Evolutionary conservation across 1,284 basidiomycete species (phyloP), one percentile per base, ranked within the genome.

Genomic region (Lentinus polychrous): DNA sequence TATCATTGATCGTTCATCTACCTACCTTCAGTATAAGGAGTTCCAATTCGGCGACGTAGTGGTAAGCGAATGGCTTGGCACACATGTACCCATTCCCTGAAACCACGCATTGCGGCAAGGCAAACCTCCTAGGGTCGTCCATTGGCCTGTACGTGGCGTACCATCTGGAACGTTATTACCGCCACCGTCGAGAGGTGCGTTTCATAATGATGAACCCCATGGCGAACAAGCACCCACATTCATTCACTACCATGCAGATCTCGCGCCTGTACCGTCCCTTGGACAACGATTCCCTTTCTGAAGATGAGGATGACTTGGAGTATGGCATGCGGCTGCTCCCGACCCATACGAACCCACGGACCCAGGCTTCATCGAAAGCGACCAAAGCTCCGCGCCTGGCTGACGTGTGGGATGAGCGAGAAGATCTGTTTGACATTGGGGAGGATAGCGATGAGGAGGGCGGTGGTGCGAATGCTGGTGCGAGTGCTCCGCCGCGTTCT

Each of bases 31-130:
- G 81, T 79, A 84, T 62, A 91, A 92, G 62, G 73, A 78, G 48
- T 93, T 94, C 58, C 79, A 93, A 54, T 64, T 78, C 31, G 84
- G 85, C 43, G 88, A 94, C 65, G 69, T 94, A 42, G 64, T 85
- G 49, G 86, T 88, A 51, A 49, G 82, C 70, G 14, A 33, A 52
- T 18, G 40, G 33, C 6, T 45, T 42, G 41, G 46, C n/a, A 50
- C 15, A 35, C 42, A 45, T 42, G 38, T 49, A 48, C 54, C 24
- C 41, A 31, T 36, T 41, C 27, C 4, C 27, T 27, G 5, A 27
- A 5, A 5, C 10, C 27, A 27, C 10, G 27, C 10, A 27, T 37
- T 40, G 37, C 6, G 35, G 47, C 12, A 52, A 90, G 87, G 91
- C 91, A 10, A 94, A 94, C 60, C 64, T 93, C n/a, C 62, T 85